These are phyloP conservation scores for Rhodomyrtus psidioides DNA, from an alignment of 441 rosid species.

Conservation along the genomic window DNA sequence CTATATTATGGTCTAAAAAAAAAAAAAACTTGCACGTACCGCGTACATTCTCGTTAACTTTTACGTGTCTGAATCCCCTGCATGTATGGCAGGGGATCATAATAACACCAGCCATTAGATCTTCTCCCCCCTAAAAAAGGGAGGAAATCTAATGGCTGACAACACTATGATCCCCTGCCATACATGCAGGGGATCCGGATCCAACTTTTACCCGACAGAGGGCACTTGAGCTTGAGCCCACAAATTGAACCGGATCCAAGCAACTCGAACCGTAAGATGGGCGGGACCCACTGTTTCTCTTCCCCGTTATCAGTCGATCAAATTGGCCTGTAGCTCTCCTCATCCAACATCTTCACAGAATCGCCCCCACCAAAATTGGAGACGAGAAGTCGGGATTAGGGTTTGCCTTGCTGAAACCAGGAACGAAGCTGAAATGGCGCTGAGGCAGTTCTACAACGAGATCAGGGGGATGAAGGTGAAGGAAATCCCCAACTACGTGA, in stretches of 20 bases:
- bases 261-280: neutral
- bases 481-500: conserved; percentile 60
- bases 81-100: too few species aligned
- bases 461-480: conserved; percentile 74
- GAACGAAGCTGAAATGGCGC: conserved; percentile 34
- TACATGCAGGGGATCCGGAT: too few species aligned
- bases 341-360: neutral
- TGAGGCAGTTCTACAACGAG: conserved; percentile 57
- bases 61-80: too few species aligned
- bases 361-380: neutral
- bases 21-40: too few species aligned
- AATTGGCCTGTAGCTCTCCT: neutral
- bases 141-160: too few species aligned
- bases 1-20: too few species aligned
- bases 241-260: neutral
- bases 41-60: neutral
- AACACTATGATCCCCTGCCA: too few species aligned
- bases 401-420: neutral
- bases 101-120: too few species aligned
- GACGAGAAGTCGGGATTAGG: conserved; percentile 2
- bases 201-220: too few species aligned
- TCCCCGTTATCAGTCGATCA: neutral
- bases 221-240: neutral
- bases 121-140: too few species aligned
- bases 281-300: neutral